phyloP scores from a whole-genome alignment of 2,329 filamentous ascomycete genomes.

The Beauveria sp. region DNA sequence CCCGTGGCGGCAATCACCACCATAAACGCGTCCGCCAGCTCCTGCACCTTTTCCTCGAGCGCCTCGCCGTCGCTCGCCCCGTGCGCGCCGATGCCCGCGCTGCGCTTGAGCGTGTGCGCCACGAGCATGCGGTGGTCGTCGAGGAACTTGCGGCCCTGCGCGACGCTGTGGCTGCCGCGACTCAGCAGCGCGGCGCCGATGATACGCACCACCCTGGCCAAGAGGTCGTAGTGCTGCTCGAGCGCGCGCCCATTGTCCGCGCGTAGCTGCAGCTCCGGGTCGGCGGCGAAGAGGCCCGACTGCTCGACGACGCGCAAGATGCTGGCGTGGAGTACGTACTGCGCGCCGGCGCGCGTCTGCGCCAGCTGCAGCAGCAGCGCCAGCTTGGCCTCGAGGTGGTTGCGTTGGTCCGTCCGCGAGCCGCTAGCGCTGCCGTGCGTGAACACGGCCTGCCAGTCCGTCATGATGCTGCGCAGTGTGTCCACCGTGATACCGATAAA shows the following conservation, averaged over 20 bases:
- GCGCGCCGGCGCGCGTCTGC: conserved; percentile 77
- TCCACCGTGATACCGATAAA: conserved; percentile 88
- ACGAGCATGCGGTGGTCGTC: conserved; percentile 76
- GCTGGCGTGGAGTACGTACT: conserved; percentile 79
- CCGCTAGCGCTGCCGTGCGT: conserved; percentile 21
- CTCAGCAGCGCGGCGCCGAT: conserved; percentile 75
- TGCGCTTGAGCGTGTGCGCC: conserved; percentile 82
- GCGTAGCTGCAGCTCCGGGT: conserved; percentile 78
- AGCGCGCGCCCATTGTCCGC: conserved; percentile 55
- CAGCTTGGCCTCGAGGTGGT: conserved; percentile 62
- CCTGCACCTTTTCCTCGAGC: conserved; percentile 57
- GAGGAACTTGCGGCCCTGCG: conserved; percentile 73
- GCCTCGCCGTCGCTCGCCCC: conserved; percentile 25
- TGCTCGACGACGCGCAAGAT: conserved; percentile 74
- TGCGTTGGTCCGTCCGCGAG: conserved; percentile 30
- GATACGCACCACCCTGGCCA: conserved; percentile 73
- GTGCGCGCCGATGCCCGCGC: conserved; percentile 62
- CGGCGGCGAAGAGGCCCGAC: conserved; percentile 78
- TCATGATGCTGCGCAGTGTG: conserved; percentile 68
- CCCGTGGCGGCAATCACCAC: conserved; percentile 74
- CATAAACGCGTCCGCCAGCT: conserved; percentile 79
- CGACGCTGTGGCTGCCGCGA: conserved; percentile 73
- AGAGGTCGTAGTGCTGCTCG: conserved; percentile 74
- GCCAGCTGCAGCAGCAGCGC: conserved; percentile 77
- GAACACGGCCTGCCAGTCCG: conserved; percentile 58